Base-by-base conservation (phyloP, 257 asterid genomes). In the Agastache rugosa region DNA sequence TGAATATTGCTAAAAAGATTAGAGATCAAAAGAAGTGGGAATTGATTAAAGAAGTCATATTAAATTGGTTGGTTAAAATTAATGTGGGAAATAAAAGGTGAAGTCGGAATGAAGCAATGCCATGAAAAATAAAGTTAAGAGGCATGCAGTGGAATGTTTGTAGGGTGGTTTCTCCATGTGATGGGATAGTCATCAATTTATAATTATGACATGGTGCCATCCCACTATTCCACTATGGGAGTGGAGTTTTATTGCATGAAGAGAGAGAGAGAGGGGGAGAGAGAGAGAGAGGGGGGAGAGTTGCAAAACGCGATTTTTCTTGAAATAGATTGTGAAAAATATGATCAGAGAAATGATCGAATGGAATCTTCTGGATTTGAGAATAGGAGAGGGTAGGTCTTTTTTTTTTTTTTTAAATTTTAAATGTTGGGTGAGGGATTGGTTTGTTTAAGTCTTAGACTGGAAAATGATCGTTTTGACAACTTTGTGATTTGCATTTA, bases 151-250 rank as follows among this genome's bases (percentile, higher is more conserved):
- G 79, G 81, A 61, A 76, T 44, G 69, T 39, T 15, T 44, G 75
- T 67, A 68, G 77, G 70, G 20, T 23, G 8, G 6, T 2, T 17
- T 29, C 44, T 39, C 2, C 60, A 44, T 35, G 70, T 23, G 63
- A 54, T 35, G 63, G 55, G 19, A 15, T n/a, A 53, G 69, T 47
- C 73, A 55, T 61, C 72, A 17, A 48, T 11, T 20, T 62, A 31
- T 62, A 23, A 69, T 71, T 22, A 74, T 69, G 74, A 45, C 2
- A 37, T 41, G 34, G 67, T 19, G 83, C 69, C 80, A 72, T 54
- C 88, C 87, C 85, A 84, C 76, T 37, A 50, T 79, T 73, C 93
- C 93, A 88, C 87, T 84, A 63, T 0, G 23, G 45, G 7, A 73
- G 81, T 77, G 84, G 81, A 77, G 63, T 41, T 64, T 29, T 29